A percentile compares a stretch with the other conserved stretches of the same genome.
These are phyloP conservation scores for Eragrostis tef DNA, from an alignment of 202 grass and related monocot species.

Conservation along the genomic window DNA sequence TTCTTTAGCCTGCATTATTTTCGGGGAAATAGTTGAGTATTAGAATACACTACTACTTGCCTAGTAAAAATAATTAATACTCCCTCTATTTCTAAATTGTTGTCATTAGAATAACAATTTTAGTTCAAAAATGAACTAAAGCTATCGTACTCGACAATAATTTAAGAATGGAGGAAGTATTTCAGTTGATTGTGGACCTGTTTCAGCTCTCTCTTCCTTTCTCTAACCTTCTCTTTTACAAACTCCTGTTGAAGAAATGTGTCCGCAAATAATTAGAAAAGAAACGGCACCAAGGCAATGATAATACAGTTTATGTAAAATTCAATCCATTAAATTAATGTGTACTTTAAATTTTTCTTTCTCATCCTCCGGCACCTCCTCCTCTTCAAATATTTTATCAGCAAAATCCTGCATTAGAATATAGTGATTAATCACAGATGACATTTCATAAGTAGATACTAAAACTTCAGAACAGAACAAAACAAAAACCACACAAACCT, in stretches of 20 bases:
- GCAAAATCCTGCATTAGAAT: slow-evolving; percentile 62
- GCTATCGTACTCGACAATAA: too few species aligned
- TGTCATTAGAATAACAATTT: too few species aligned
- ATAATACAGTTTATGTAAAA: background rate
- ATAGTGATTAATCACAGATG: slow-evolving; percentile 30
- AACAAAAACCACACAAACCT: slow-evolving; percentile 57
- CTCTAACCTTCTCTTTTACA: slow-evolving; percentile 76
- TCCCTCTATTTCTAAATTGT: too few species aligned
- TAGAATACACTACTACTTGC: background rate
- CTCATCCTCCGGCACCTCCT: slow-evolving; percentile 62
- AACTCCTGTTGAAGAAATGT: slow-evolving; percentile 60
- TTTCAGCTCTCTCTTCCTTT: slow-evolving; percentile 57
- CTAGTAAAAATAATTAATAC: background rate
- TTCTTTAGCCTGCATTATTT: slow-evolving; percentile 69
- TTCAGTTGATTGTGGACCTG: slow-evolving; percentile 56
- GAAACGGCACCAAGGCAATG: background rate
- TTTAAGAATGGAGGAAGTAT: background rate
- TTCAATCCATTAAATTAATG: background rate
- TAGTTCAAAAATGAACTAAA: too few species aligned
- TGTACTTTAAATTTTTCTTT: slow-evolving; percentile 78
- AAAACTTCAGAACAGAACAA: background rate
- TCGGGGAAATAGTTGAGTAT: slow-evolving; percentile 23
- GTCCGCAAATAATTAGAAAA: slow-evolving; percentile 6
- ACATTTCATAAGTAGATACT: background rate
- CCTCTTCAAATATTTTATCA: slow-evolving; percentile 55